These are phyloP conservation scores for Psophocarpus tetragonolobus DNA, from an alignment of 306 rosid species.

Conservation along the genomic window DNA sequence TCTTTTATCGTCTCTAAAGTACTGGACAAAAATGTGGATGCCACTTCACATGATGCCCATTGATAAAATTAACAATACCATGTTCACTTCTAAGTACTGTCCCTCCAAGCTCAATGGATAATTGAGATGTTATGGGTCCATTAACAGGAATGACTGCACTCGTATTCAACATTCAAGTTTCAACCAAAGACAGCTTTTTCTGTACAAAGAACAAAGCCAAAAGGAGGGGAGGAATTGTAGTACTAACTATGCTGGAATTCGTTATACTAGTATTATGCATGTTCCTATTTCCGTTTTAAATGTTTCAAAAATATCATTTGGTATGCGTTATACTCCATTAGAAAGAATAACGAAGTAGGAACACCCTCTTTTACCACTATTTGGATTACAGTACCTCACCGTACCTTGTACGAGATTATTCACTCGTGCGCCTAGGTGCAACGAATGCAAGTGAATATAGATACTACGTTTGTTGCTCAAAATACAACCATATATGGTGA, in stretches of 20 bases:
- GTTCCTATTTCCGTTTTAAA: background rate
- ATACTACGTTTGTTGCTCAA: background rate
- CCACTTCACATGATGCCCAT: background rate
- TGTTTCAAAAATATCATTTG: background rate
- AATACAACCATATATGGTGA: background rate
- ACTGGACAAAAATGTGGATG: background rate
- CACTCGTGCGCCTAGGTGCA: constrained; percentile 10
- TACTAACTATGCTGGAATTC: background rate
- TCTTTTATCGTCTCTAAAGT: background rate
- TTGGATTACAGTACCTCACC: background rate
- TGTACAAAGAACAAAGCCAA: background rate
- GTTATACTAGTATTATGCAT: background rate
- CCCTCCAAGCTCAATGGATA: background rate
- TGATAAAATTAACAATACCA: background rate
- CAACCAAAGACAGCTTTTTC: background rate
- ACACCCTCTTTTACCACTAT: background rate
- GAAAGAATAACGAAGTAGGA: background rate
- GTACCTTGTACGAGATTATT: background rate
- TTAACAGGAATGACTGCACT: background rate
- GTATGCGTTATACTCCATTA: background rate
- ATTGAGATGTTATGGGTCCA: background rate
- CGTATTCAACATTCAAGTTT: background rate
- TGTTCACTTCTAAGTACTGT: background rate
- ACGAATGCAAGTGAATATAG: background rate
- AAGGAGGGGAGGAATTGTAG: background rate